Evolutionary conservation across 768 basidiomycete species (phyloP).

Genomic region (Boletus sp.): DNA sequence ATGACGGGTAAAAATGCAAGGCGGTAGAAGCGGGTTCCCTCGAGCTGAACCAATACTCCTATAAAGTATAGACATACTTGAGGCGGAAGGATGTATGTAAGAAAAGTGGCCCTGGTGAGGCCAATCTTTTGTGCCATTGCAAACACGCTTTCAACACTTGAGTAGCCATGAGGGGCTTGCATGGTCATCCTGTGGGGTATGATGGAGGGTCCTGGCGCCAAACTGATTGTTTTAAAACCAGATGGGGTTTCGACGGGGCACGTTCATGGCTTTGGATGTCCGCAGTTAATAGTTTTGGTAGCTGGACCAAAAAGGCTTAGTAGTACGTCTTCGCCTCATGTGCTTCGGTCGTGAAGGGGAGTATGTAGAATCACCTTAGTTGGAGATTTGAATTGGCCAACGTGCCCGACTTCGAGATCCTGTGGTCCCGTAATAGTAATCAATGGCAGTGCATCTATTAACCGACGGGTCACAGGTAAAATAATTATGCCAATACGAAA

Average conservation of each 20-base stretch:
- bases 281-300: no score
- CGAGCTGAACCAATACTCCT: constrained; percentile 51
- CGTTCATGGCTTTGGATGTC: no score
- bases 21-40: constrained; percentile 40
- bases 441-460: no score
- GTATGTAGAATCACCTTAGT: no score
- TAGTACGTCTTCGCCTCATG: no score
- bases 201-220: neutral
- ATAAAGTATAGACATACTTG: constrained; percentile 48
- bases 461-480: no score
- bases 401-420: no score
- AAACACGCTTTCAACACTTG: neutral
- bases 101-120: constrained; percentile 24
- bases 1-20: constrained; percentile 49
- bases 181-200: neutral
- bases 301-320: no score
- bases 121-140: constrained; percentile 1
- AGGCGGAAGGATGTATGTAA: constrained; percentile 41
- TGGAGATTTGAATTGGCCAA: no score
- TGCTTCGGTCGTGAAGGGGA: no score
- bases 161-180: neutral
- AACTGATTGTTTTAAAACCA: neutral
- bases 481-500: no score
- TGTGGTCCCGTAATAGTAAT: no score
- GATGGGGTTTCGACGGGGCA: neutral